Base-by-base conservation (phyloP, 495 filamentous ascomycete species). In the Penicillium dipodomyicola region DNA sequence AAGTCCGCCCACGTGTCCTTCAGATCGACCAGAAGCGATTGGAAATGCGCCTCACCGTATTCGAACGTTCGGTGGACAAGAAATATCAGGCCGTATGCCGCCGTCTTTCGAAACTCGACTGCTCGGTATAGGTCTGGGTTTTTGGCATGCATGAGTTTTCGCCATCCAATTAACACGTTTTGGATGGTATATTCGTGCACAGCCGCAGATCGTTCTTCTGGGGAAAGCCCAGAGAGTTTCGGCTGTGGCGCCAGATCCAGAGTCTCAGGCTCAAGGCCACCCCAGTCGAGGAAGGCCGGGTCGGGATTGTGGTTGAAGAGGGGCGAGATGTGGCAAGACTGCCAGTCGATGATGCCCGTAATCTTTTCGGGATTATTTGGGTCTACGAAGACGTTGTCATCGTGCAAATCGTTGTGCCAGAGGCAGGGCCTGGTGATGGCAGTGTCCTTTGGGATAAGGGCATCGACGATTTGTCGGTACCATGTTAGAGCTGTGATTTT, bases 401-500 rank as follows among this genome's bases (percentile, higher is more conserved):
- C 62, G 49, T 76, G 69, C 25, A 78, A 56, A 63, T 78, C 74
- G 55, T 64, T 49, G 56, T 78, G 74, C 72, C 72, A 76, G 53
- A 76, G 59, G 55, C 41, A 59, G 10, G 72, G 67, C 6, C 23
- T 67, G 54, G 58, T 59, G 53, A 72, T 68, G 6, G 19, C 12
- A 5, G 48, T 50, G 3, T 40, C 14, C 7, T 39, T 40, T 25
- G 48, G 48, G 22, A 40, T 50, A 39, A 50, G 20, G 14, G 7
- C 32, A 10, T 50, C 33, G 20, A 40, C 6, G 3, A 50, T 40
- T 1, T 50, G 11, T 50, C 5, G 20, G 33, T 50, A 50, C 12
- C 14, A 39, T 27, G 30, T 5, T 40, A 50, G 5, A 50, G 68
- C 70, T 54, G 58, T 61, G 30, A 67, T 32, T 44, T 74, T 74